A percentile compares a stretch with the other conserved stretches of the same genome.
Conservation (phyloP, 306 rosid species). For the Comarum palustre region DNA sequence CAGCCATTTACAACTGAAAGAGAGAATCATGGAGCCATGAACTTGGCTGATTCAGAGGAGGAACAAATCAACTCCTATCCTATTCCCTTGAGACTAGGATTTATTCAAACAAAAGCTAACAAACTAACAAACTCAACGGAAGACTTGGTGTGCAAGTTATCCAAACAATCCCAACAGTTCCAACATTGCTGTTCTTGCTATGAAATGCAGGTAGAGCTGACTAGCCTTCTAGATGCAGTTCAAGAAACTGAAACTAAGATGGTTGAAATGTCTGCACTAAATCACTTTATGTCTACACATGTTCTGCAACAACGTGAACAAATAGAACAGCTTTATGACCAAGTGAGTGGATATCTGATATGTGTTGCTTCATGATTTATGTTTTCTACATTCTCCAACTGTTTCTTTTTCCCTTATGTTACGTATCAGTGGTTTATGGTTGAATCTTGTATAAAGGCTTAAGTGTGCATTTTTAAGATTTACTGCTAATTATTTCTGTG, state of each 20-base stretch:
- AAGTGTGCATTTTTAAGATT: not conserved
- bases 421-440: not conserved
- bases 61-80: no score
- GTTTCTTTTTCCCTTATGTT: not conserved
- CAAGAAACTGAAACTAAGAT: conserved; percentile 95
- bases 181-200: conserved; percentile 17
- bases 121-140: no score
- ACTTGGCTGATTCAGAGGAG: no score
- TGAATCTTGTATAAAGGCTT: not conserved
- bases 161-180: no score
- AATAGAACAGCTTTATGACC: conserved; percentile 79
- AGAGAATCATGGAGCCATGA: no score
- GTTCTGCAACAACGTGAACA: conserved; percentile 95
- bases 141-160: no score
- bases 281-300: conserved; percentile 92
- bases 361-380: conserved; percentile 11
- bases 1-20: no score
- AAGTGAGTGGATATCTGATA: conserved; percentile 44
- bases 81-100: no score
- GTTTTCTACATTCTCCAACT: not conserved
- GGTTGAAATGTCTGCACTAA: conserved; percentile 97
- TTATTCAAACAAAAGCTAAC: no score
- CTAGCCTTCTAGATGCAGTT: conserved; percentile 70
- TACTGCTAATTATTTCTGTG: not conserved
- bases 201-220: conserved; percentile 75